phyloP scores from a whole-genome alignment of 2,329 filamentous ascomycete species.

The Teratosphaeria gauchensis region DNA sequence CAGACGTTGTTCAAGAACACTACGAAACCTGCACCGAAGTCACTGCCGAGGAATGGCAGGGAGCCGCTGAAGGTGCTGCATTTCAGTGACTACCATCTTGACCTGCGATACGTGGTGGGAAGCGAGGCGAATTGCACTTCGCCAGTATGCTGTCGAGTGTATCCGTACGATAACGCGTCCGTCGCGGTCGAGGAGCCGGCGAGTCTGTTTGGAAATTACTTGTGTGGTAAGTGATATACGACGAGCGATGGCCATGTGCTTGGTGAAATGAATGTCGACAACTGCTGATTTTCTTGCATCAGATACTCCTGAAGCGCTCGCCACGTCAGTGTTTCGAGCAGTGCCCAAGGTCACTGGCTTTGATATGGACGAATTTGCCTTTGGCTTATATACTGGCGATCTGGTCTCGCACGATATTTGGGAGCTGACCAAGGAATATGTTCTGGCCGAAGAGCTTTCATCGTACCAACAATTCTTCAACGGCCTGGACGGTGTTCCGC shows the following conservation, averaged over 20 bases:
- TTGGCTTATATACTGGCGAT: conserved; percentile 49
- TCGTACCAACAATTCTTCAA: background rate
- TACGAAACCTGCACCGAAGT: conserved; percentile 31
- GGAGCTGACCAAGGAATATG: background rate
- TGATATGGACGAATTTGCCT: conserved; percentile 37
- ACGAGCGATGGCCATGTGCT: too few relatives aligned
- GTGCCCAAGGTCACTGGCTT: background rate
- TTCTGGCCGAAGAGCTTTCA: background rate
- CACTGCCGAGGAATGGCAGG: conserved; percentile 23
- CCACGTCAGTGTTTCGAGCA: background rate
- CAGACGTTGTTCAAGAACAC: conserved; percentile 24
- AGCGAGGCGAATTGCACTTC: conserved; percentile 46
- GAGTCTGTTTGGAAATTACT: background rate
- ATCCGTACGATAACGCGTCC: conserved; percentile 10
- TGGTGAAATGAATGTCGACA: background rate
- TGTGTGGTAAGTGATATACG: background rate
- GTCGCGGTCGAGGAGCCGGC: background rate
- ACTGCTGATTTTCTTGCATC: background rate
- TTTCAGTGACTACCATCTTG: conserved; percentile 46
- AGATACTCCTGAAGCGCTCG: background rate
- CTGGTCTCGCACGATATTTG: conserved; percentile 44
- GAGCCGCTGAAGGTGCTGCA: conserved; percentile 47
- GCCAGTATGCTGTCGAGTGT: conserved; percentile 43
- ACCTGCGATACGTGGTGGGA: conserved; percentile 44
- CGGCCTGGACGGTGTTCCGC: background rate